Percentiles rank a stretch among this genome's conserved stretches.
Conservation (phyloP, 1,284 basidiomycete species). For the Fomes fomentarius region DNA sequence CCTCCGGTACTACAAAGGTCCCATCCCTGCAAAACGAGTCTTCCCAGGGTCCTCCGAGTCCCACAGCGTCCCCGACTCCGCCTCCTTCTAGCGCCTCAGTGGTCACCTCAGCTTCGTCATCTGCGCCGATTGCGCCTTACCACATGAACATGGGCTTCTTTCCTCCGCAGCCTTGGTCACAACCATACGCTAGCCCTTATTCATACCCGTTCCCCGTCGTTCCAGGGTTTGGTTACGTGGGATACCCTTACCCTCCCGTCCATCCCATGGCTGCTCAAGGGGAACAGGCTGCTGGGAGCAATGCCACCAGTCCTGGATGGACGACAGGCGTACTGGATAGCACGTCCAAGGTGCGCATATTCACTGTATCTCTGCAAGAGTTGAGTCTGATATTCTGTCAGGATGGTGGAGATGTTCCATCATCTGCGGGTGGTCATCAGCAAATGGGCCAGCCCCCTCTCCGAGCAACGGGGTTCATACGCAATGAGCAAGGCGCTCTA, state of each 20-base stretch:
- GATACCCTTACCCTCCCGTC: slow-evolving; percentile 41
- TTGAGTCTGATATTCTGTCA: too few species aligned
- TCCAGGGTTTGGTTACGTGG: slow-evolving; percentile 43
- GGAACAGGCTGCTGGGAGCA: not conserved
- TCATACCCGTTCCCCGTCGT: slow-evolving; percentile 56
- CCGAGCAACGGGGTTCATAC: slow-evolving; percentile 69
- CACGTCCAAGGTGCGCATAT: slow-evolving; percentile 20
- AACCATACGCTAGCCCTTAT: slow-evolving; percentile 51
- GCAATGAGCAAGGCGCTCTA: slow-evolving; percentile 69
- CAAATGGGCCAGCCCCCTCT: slow-evolving; percentile 54
- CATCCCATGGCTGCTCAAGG: slow-evolving; percentile 9
- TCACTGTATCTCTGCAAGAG: too few species aligned
- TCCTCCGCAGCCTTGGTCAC: slow-evolving; percentile 55
- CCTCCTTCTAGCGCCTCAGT: slow-evolving; percentile 21
- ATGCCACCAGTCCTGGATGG: not conserved
- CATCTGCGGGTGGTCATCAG: not conserved
- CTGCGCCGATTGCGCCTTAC: slow-evolving; percentile 41
- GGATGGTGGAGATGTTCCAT: not conserved
- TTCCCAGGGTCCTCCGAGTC: slow-evolving; percentile 7
- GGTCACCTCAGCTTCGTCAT: slow-evolving; percentile 28
- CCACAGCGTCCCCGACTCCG: slow-evolving; percentile 9
- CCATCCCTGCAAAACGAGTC: slow-evolving; percentile 7
- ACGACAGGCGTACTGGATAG: not conserved
- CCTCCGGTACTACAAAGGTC: slow-evolving; percentile 24
- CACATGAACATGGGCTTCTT: slow-evolving; percentile 50